Conservation (phyloP, 805 yeast genomes). For the Nakazawaea pomicola region DNA sequence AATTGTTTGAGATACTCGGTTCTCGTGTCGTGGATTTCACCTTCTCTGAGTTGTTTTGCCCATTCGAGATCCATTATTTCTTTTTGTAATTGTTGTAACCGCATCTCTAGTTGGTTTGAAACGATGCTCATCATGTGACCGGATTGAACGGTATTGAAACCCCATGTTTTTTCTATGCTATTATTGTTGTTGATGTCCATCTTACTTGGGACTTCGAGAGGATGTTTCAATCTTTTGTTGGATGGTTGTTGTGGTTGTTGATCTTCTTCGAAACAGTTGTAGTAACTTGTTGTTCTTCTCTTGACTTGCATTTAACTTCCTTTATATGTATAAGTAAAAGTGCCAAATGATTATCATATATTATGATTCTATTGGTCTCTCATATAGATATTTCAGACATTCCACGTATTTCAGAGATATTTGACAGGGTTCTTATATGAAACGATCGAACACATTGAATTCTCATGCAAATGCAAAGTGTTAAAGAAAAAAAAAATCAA, state of each 20-base stretch:
- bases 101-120: neutral
- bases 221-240: neutral
- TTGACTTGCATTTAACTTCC: neutral
- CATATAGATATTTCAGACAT: too few relatives aligned
- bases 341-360: too few relatives aligned
- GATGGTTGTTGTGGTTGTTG: neutral
- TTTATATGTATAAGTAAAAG: too few relatives aligned
- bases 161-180: neutral
- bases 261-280: neutral
- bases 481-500: neutral
- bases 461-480: too few relatives aligned
- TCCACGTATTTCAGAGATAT: too few relatives aligned
- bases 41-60: constrained; percentile 7
- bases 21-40: constrained; percentile 2
- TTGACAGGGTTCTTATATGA: too few relatives aligned
- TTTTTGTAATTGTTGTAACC: neutral
- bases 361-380: too few relatives aligned
- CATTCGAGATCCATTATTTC: constrained; percentile 4
- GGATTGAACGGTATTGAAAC: constrained; percentile 2
- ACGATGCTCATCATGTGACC: constrained; percentile 7
- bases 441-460: too few relatives aligned
- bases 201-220: too few relatives aligned
- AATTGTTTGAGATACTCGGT: constrained; percentile 4
- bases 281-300: neutral
- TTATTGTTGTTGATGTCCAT: too few relatives aligned